Base-by-base conservation (phyloP, 345 rosid genomes). In the Passiflora organensis region DNA sequence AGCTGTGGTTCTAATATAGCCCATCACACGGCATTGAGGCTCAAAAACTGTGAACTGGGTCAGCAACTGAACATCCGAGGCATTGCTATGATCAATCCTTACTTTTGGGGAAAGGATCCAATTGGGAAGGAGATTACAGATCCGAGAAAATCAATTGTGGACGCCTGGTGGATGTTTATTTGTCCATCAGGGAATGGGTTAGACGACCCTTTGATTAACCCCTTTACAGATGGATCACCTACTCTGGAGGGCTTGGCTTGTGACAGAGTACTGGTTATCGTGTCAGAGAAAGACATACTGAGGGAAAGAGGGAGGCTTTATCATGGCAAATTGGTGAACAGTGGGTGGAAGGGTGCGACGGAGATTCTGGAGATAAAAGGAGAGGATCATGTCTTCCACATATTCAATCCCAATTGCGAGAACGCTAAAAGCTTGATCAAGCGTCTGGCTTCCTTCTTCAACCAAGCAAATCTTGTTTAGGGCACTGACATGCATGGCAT, bases 201-300 rank as follows among this genome's bases (percentile, higher is more conserved):
- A 36, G 97, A 91, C 46, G 88, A 87, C 52, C 88, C 88, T 18
- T 60, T 75, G 38, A 85, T 91, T 32, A 87, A 91, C 70, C 96
- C 96, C 53, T 80, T 87, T 38, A 51, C 51, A 0, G 84, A 75
- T 1, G 88, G 79, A 36, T 73, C 89, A 2, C 80, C 79, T 4
- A 70, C 69, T 36, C 20, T 80, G 11, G 55, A 64, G 3, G 72
- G 51, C 41, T 42, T 91, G 68, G 86, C 66, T 10, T 83, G 89
- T 58, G 73, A 73, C 11, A 62, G 75, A 25, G 68, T 82, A 52
- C 41, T 87, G 19, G 28, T 63, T 16, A 15, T 25, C 12, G 67
- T 78, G 17, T 79, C 82, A 0, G 84, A 66, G 51, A 56, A 59
- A 17, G 85, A 82, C 53, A 0, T 5, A 3, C 25, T 67, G 18